phyloP scores from a whole-genome alignment of 768 basidiomycete genomes.

The Hericium rajendrae region DNA sequence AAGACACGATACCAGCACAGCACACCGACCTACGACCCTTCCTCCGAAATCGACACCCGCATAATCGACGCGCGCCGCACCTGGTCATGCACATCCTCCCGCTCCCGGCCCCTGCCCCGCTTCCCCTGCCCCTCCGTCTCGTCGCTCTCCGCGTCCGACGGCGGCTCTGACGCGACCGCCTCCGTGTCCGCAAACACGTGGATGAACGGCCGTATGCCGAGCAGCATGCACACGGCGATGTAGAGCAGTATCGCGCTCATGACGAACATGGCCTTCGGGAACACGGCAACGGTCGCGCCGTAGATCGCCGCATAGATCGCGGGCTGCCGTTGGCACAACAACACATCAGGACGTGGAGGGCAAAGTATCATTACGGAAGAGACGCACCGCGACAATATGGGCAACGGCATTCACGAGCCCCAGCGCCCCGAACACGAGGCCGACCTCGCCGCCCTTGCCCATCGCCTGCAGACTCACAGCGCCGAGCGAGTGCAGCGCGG shows the following conservation, averaged over 20 bases:
- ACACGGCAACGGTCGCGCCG: constrained; percentile 9
- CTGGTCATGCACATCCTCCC: background rate
- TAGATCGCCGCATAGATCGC: constrained; percentile 14
- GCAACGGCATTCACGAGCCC: constrained; percentile 12
- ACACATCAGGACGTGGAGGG: background rate
- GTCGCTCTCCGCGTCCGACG: background rate
- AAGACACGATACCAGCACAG: background rate
- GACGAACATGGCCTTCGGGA: constrained; percentile 13
- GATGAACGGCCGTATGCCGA: constrained; percentile 12
- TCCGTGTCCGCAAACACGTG: constrained; percentile 6
- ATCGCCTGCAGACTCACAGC: constrained; percentile 15
- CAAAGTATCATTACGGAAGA: no score
- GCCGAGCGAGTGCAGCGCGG: constrained; percentile 14
- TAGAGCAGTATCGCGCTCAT: constrained; percentile 11
- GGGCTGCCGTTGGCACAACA: constrained; percentile 3
- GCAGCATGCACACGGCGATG: constrained; percentile 6
- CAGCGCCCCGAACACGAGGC: constrained; percentile 14
- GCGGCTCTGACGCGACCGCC: background rate
- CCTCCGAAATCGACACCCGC: constrained; percentile 1
- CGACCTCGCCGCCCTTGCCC: constrained; percentile 13
- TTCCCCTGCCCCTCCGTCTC: background rate
- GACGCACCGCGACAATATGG: constrained; percentile 13
- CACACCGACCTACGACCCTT: background rate
- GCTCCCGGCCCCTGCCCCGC: background rate
- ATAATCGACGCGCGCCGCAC: background rate